A percentile compares a stretch with the other conserved stretches of the same genome.
These are phyloP conservation scores for Suillus clintonianus DNA, from an alignment of 768 basidiomycete genomes.

Conservation along the genomic window DNA sequence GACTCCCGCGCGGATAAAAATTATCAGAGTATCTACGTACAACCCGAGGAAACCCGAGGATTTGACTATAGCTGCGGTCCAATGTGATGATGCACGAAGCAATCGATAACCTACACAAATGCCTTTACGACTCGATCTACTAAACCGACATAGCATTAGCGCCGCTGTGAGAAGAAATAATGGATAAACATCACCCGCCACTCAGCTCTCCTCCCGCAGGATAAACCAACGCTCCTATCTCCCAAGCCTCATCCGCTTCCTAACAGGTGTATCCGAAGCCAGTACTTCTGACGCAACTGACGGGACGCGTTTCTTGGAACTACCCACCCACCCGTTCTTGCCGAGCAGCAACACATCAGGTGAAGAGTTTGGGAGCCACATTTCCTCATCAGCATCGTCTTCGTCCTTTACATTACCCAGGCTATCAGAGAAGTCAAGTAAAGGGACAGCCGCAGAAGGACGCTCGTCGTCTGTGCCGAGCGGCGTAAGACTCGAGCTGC, in stretches of 20 bases:
- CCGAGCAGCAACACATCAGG: slow-evolving; percentile 41
- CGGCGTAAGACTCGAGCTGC: slow-evolving; percentile 6
- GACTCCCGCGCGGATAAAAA: not conserved
- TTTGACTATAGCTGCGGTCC: not conserved
- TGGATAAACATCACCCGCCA: not conserved
- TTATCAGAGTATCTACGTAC: not conserved
- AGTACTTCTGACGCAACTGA: slow-evolving; percentile 24
- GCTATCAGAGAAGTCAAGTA: not conserved
- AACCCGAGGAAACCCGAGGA: not conserved
- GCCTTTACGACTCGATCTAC: no score
- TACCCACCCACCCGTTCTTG: not conserved
- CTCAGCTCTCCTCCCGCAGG: not conserved
- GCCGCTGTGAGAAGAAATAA: no score
- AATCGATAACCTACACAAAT: not conserved
- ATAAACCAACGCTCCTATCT: not conserved
- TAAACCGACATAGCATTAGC: no score
- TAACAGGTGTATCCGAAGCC: slow-evolving; percentile 21
- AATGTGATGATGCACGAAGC: not conserved
- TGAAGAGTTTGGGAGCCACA: slow-evolving; percentile 42
- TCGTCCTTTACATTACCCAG: slow-evolving; percentile 8
- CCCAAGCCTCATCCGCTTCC: slow-evolving; percentile 20
- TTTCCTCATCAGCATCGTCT: slow-evolving; percentile 40
- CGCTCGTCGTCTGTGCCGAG: slow-evolving; percentile 2
- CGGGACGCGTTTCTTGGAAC: slow-evolving; percentile 23
- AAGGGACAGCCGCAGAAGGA: not conserved